A percentile compares a stretch with the other conserved stretches of the same genome.
These are phyloP conservation scores for Arthrobotrys conoides DNA, from an alignment of 2,329 filamentous ascomycete species.

Conservation along the genomic window DNA sequence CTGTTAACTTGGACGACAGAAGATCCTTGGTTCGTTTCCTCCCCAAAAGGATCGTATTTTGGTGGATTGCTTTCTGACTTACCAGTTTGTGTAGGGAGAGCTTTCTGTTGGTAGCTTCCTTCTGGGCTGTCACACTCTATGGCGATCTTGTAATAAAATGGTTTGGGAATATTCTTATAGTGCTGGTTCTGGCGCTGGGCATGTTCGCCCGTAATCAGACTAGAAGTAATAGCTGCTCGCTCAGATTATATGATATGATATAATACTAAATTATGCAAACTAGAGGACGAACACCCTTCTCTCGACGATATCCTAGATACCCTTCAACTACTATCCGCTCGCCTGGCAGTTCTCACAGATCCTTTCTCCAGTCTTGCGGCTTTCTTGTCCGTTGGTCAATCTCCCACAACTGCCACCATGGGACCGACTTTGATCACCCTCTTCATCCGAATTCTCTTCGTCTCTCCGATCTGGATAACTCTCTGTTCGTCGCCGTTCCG, in stretches of 20 bases:
- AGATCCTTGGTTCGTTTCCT: slow-evolving; percentile 78
- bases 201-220: slow-evolving; percentile 49
- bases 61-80: neutral
- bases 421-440: slow-evolving; percentile 89
- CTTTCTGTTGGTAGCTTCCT: slow-evolving; percentile 86
- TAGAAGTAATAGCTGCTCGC: slow-evolving; percentile 26
- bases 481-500: slow-evolving; percentile 85
- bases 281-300: slow-evolving; percentile 66
- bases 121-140: slow-evolving; percentile 89
- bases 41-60: neutral
- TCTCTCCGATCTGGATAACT: slow-evolving; percentile 88
- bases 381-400: slow-evolving; percentile 90
- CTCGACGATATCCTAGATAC: slow-evolving; percentile 97
- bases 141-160: slow-evolving; percentile 85
- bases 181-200: slow-evolving; percentile 81
- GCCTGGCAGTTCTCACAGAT: slow-evolving; percentile 85
- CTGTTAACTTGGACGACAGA: slow-evolving; percentile 93
- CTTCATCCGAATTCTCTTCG: slow-evolving; percentile 87
- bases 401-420: slow-evolving; percentile 90
- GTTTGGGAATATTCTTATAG: slow-evolving; percentile 86
- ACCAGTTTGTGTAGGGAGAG: slow-evolving; percentile 73
- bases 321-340: slow-evolving; percentile 86
- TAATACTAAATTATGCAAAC: slow-evolving; percentile 53
- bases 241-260: slow-evolving; percentile 49
- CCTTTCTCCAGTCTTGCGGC: slow-evolving; percentile 90